These are phyloP conservation scores for Cenchrus americanus DNA, from an alignment of 176 grass and related monocot species.

Conservation along the genomic window DNA sequence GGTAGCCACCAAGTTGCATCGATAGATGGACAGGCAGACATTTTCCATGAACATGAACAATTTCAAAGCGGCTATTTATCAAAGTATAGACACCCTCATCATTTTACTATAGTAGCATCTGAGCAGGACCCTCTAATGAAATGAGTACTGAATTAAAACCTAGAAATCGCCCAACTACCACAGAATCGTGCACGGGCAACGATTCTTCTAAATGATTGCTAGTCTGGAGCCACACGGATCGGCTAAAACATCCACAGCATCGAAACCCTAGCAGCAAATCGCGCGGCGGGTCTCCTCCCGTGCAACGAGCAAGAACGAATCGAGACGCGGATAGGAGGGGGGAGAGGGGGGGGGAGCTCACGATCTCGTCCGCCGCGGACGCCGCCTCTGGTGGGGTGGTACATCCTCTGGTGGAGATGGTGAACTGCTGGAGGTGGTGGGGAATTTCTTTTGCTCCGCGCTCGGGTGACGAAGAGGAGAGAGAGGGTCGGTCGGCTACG, in stretches of 20 bases:
- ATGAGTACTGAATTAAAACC: not conserved
- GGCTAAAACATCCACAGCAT: not conserved
- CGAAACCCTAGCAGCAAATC: constrained; percentile 43
- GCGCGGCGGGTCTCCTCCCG: not conserved
- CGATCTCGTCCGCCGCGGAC: constrained; percentile 96
- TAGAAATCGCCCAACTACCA: not conserved
- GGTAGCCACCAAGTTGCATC: not conserved
- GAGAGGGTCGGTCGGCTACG: no score
- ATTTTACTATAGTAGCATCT: not conserved
- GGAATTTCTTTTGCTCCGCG: not conserved
- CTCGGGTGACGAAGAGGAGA: no score
- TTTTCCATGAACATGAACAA: not conserved
- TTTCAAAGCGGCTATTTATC: not conserved
- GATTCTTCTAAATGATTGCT: not conserved
- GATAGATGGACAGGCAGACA: not conserved
- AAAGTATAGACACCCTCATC: not conserved
- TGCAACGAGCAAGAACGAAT: not conserved
- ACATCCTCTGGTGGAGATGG: constrained; percentile 50
- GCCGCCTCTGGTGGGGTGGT: constrained; percentile 94
- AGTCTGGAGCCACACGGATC: not conserved
- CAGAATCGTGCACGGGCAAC: not conserved
- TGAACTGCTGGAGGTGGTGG: not conserved
- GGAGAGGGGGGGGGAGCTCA: constrained; percentile 43
- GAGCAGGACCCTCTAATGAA: not conserved
- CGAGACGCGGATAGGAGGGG: not conserved